Base-by-base conservation (phyloP, 352 stramenopile species). In the Globisporangium echinulatum region DNA sequence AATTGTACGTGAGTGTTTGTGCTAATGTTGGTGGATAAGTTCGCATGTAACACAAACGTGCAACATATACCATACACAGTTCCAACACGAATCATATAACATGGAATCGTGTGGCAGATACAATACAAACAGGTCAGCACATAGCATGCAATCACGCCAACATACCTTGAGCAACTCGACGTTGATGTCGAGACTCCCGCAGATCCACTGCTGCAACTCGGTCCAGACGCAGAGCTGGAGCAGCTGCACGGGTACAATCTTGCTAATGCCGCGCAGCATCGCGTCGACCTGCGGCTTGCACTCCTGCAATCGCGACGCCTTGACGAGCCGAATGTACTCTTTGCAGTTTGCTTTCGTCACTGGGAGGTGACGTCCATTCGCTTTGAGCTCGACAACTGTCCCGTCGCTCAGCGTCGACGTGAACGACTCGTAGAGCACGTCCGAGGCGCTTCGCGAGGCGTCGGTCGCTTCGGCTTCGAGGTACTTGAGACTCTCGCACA, bases 151-250 rank as follows among this genome's bases (percentile, higher is more conserved):
- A 7, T 33, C 25, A 11, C 56, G 68, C 58, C 72, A 79, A 53
- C 81, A 68, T 77, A 86, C 76, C 74, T 90, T 90, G 1, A 92
- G 70, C 52, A 92, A 54, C 19, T 85, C 71, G 1, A 92, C 58
- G 59, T 92, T 74, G 54, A 92, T 87, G 50, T 82, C 70, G n/a
- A 90, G 74, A 38, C 76, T 90, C 36, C 83, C 83, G 52, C 83
- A 87, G 9, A 92, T 75, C 77, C 77, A 90, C 54, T 90, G 80
- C 62, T 90, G 83, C 40, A 92, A 74, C 48, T 92, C 83, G 8
- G 68, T 74, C 83, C 83, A 92, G 37, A 85, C 79, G 19, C 79
- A 92, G n/a, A 92, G 49, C 58, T 88, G 77, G 1, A 92, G 70
- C 33, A 90, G 62, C 40, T 86, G 69, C 0, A 84, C 62, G 0